Evolutionary conservation across 192 early-diverging fungal genomes (phyloP).

Genomic region (Coemansia nantahalensis): DNA sequence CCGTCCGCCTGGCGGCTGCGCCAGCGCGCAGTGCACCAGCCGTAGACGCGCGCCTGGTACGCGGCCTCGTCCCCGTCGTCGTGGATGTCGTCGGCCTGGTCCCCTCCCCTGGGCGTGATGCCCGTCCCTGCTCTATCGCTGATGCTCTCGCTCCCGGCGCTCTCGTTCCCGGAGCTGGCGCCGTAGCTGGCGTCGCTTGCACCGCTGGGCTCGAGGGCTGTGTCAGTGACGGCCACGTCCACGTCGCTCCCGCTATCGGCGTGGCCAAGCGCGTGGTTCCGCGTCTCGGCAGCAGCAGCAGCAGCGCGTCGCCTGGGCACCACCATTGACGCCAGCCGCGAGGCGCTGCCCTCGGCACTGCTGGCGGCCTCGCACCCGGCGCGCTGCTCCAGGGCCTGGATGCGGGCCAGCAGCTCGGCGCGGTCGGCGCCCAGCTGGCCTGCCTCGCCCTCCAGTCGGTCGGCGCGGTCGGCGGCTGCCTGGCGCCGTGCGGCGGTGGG

Average conservation of each 20-base stretch:
- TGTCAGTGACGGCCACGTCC: no score
- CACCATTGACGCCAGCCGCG: slow-evolving; percentile 7
- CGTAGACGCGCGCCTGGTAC: slow-evolving; percentile 50
- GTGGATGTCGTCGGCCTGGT: neutral
- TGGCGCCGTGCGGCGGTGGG: slow-evolving; percentile 40
- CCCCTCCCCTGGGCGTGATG: slow-evolving; percentile 6
- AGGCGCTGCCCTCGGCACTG: slow-evolving; percentile 1
- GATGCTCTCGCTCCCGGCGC: neutral
- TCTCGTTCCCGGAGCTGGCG: neutral
- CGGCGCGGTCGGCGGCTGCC: slow-evolving; percentile 14
- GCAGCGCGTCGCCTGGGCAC: slow-evolving; percentile 15
- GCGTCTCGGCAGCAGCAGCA: slow-evolving; percentile 16
- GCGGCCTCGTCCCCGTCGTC: slow-evolving; percentile 60
- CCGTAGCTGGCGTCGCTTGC: neutral
- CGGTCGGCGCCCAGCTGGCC: slow-evolving; percentile 27
- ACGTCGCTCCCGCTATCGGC: neutral
- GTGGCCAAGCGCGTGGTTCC: neutral
- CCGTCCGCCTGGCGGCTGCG: slow-evolving; percentile 14
- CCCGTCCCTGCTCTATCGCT: slow-evolving; percentile 20
- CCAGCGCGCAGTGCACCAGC: slow-evolving; percentile 51
- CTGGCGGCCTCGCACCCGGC: neutral
- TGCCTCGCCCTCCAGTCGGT: slow-evolving; percentile 8
- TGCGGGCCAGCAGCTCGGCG: slow-evolving; percentile 7
- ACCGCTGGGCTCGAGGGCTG: no score
- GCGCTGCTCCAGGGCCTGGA: slow-evolving; percentile 1